Base-by-base conservation (phyloP, 352 stramenopile species). In the Pythium aquatile region DNA sequence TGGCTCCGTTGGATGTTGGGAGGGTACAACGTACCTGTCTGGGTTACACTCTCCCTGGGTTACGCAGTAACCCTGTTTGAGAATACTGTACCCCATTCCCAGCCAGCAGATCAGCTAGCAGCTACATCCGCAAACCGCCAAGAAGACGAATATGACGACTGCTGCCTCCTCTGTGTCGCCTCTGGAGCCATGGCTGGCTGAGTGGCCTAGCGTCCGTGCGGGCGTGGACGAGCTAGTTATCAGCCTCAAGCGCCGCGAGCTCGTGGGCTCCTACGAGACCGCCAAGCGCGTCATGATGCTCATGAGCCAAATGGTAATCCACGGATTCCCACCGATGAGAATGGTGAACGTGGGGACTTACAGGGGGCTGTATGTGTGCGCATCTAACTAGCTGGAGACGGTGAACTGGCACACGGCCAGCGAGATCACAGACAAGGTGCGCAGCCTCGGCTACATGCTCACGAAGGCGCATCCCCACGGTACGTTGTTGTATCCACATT, bases 351-450 rank as follows among this genome's bases (percentile, higher is more conserved):
- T 40, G 28, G 33, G 3, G 30, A 24, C 46, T 46, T 30, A 56
- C 20, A 7, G 11, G 17, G 20, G 20, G 20, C 20, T 42, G 52
- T 37, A 32, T 29, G 26, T 55, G 10, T 42, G 37, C 8, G 32
- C 8, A 35, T 35, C 3, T 35, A 14, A 65, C 26, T 48, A 93
- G 85, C 70, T 94, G 6, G 83, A 91, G 65, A 91, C 85, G 9
- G 78, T 91, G 42, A 70, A 91, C 55, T 94, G 85, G 85, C 78
- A 75, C 20, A 94, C 83, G 14, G 85, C 85, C 2, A 78, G 81
- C 10, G 85, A 95, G 65, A 90, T 95, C 61, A 80, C 89, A n/a
- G 87, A 91, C 26, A 92, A 95, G 65, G 85, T 93, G 55, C 84
- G 84, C 58, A 69, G 88, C 44, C 66, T 95, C 16, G 87, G 84